phyloP scores from a whole-genome alignment of 2,329 filamentous ascomycete species.

The Diplodia intermedia region DNA sequence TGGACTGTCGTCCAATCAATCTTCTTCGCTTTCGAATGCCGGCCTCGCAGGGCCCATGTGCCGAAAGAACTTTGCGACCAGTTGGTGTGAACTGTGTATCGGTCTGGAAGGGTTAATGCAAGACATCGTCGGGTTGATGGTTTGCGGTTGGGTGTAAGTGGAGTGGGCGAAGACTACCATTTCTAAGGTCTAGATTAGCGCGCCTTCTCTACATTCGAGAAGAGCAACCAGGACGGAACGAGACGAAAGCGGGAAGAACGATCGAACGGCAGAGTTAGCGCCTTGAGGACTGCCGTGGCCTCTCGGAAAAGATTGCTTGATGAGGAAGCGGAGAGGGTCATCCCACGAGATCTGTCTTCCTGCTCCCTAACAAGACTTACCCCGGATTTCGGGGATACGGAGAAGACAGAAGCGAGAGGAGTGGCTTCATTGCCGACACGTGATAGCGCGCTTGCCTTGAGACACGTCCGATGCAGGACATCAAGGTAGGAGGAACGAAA shows the following conservation, averaged over 20 bases:
- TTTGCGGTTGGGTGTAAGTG: not conserved
- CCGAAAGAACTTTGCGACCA: not conserved
- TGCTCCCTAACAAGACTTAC: constrained; percentile 1
- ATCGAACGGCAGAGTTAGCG: not conserved
- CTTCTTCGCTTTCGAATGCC: not conserved
- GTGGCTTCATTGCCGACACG: not conserved
- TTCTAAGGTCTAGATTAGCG: not conserved
- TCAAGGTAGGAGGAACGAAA: not conserved
- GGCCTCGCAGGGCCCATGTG: not conserved
- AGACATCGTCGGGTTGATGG: not conserved
- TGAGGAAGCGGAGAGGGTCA: not conserved
- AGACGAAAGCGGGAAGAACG: not conserved
- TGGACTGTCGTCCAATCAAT: not conserved
- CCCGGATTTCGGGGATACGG: not conserved
- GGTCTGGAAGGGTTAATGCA: not conserved
- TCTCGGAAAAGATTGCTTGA: not conserved
- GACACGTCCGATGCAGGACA: not conserved
- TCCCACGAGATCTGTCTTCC: not conserved
- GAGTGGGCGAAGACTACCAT: constrained; percentile 9
- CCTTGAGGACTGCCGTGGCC: not conserved
- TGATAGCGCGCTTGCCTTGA: constrained; percentile 2
- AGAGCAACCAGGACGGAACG: not conserved
- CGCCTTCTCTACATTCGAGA: not conserved
- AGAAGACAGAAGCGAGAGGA: not conserved
- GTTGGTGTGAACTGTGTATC: not conserved